Conservation (phyloP, 352 stramenopile genomes). For the Globisporangium apiculatum region DNA sequence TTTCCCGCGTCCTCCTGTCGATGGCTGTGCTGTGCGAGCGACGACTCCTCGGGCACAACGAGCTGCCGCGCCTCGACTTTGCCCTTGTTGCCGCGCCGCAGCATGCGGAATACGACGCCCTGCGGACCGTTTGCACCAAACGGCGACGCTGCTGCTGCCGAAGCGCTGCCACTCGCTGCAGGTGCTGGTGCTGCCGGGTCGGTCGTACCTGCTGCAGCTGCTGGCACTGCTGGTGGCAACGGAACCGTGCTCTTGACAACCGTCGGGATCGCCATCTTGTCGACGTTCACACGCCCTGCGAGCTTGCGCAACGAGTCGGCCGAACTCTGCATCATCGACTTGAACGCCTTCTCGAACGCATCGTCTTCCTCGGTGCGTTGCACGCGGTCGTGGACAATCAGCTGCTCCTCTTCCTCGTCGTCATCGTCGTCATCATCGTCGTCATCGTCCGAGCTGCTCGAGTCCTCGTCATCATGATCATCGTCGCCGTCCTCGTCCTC, state of each 20-base stretch:
- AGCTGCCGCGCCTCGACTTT: slow-evolving; percentile 94
- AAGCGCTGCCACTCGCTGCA: background rate
- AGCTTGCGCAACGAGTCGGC: slow-evolving; percentile 50
- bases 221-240: slow-evolving; percentile 2
- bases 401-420: slow-evolving; percentile 80
- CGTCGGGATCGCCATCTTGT: slow-evolving; percentile 86
- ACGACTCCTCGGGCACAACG: slow-evolving; percentile 90
- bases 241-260: slow-evolving; percentile 52
- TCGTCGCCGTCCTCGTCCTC: slow-evolving; percentile 20
- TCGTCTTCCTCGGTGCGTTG: slow-evolving; percentile 80
- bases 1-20: slow-evolving; percentile 82
- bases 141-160: slow-evolving; percentile 6
- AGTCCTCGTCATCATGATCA: slow-evolving; percentile 69
- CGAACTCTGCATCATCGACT: slow-evolving; percentile 74
- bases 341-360: slow-evolving; percentile 85
- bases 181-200: slow-evolving; percentile 1
- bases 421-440: slow-evolving; percentile 55
- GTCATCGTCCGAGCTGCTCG: slow-evolving; percentile 56
- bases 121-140: slow-evolving; percentile 21
- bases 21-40: slow-evolving; percentile 87
- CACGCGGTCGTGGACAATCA: slow-evolving; percentile 83
- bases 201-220: slow-evolving; percentile 1
- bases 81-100: slow-evolving; percentile 96
- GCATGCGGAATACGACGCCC: slow-evolving; percentile 89
- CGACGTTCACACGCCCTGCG: slow-evolving; percentile 58